phyloP scores from a whole-genome alignment of 352 stramenopile genomes.

The Pythium angustatum region DNA sequence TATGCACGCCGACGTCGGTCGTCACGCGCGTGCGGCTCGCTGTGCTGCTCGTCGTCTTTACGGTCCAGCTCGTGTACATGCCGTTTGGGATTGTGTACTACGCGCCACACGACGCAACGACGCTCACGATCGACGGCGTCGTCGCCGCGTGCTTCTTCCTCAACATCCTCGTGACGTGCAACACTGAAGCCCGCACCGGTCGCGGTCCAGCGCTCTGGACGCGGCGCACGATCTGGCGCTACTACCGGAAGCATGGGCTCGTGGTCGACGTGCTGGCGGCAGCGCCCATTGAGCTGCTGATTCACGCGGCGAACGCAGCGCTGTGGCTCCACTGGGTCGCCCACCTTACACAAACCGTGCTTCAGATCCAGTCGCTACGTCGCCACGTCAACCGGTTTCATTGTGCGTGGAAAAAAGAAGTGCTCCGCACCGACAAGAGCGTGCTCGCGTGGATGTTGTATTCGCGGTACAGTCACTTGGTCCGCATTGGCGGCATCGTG shows the following conservation, averaged over 20 bases:
- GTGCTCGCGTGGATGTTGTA: constrained; percentile 47
- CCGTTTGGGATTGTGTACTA: constrained; percentile 45
- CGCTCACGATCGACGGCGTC: constrained; percentile 22
- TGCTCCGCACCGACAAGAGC: constrained; percentile 33
- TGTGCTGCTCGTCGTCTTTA: constrained; percentile 27
- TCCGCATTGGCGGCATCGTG: constrained; percentile 44
- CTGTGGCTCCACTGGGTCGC: neutral
- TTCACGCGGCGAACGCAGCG: constrained; percentile 7
- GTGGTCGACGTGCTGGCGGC: constrained; percentile 14
- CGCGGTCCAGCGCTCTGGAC: constrained; percentile 34
- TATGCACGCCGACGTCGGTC: constrained; percentile 21
- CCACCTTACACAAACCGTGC: neutral
- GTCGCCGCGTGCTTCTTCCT: too few species aligned
- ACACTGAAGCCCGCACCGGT: constrained; percentile 47
- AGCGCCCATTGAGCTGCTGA: constrained; percentile 9
- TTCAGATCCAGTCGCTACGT: neutral
- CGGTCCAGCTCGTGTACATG: constrained; percentile 33
- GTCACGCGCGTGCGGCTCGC: constrained; percentile 29
- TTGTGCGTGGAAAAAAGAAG: neutral
- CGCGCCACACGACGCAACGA: constrained; percentile 10
- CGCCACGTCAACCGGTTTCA: neutral
- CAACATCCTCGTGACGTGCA: constrained; percentile 43
- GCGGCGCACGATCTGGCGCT: constrained; percentile 35
- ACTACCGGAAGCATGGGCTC: constrained; percentile 35
- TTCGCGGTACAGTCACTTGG: constrained; percentile 46